A percentile compares a stretch with the other conserved stretches of the same genome.
These are phyloP conservation scores for Globisporangium paroecandrum DNA, from an alignment of 352 stramenopile species.

Conservation along the genomic window DNA sequence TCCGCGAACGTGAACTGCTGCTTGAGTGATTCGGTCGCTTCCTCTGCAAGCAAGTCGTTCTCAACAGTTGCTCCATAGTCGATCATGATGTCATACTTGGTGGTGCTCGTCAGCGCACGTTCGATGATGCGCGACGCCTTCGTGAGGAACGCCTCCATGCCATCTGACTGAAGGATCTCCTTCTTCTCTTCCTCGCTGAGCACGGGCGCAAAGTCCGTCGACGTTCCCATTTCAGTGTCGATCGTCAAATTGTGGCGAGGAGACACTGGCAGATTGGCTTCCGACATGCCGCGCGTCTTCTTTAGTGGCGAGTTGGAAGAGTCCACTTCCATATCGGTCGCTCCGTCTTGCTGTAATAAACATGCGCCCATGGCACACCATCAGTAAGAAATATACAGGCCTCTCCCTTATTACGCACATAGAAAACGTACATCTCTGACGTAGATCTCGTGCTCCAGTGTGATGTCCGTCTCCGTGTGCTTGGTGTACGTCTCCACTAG, in stretches of 20 bases:
- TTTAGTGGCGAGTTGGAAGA: conserved; percentile 33
- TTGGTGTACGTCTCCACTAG: conserved; percentile 85
- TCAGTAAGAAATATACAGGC: background rate
- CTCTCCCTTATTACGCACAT: background rate
- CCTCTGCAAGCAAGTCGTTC: conserved; percentile 47
- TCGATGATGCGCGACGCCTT: conserved; percentile 81
- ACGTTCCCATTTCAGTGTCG: conserved; percentile 40
- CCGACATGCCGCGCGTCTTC: conserved; percentile 20
- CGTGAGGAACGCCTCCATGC: conserved; percentile 71
- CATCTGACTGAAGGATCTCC: conserved; percentile 64
- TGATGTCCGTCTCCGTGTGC: conserved; percentile 81
- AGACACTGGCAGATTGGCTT: conserved; percentile 30
- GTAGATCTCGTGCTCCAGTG: conserved; percentile 73
- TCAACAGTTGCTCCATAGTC: conserved; percentile 79
- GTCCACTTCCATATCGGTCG: conserved; percentile 46
- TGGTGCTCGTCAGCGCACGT: conserved; percentile 66
- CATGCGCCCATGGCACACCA: background rate
- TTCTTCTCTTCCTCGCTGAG: conserved; percentile 63
- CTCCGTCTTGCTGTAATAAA: conserved; percentile 14
- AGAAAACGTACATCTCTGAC: conserved; percentile 23
- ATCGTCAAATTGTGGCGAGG: conserved; percentile 44
- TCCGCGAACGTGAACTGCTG: conserved; percentile 69
- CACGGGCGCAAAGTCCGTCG: conserved; percentile 19
- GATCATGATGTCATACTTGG: conserved; percentile 83
- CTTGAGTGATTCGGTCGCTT: conserved; percentile 66